Conservation (phyloP, 1,139 yeast species). For the Suhomyces wounanorum region DNA sequence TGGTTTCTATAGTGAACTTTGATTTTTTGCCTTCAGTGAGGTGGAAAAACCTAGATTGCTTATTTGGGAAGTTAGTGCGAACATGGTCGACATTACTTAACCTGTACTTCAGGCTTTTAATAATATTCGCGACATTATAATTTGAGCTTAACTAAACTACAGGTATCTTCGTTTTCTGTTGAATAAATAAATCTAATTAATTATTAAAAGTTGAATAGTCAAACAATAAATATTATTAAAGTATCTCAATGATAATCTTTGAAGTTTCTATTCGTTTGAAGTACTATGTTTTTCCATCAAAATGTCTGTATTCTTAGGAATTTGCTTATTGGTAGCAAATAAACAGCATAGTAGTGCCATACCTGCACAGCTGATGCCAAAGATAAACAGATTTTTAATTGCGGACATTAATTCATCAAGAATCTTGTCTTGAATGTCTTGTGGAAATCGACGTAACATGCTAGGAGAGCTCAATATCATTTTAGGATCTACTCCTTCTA, state of each 20-base stretch:
- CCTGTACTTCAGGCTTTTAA: not conserved
- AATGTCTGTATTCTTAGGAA: constrained; percentile 21
- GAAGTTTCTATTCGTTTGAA: not conserved
- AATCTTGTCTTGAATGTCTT: constrained; percentile 22
- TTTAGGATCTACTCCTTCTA: constrained; percentile 18
- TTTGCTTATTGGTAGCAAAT: constrained; percentile 21
- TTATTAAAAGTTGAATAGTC: not conserved
- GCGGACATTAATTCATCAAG: constrained; percentile 37
- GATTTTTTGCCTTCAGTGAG: constrained; percentile 20
- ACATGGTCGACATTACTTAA: not conserved
- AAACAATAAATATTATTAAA: not conserved
- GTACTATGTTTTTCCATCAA: not conserved
- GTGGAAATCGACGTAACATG: constrained; percentile 21
- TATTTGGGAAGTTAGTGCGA: constrained; percentile 14
- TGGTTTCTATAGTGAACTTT: not conserved
- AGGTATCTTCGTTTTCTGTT: too few relatives aligned
- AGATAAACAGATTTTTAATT: constrained; percentile 42
- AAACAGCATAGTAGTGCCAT: constrained; percentile 30
- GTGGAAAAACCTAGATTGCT: constrained; percentile 17
- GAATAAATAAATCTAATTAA: not conserved
- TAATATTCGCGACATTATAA: too few relatives aligned
- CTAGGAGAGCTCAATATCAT: constrained; percentile 11
- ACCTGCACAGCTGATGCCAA: constrained; percentile 36
- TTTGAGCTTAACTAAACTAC: too few relatives aligned
- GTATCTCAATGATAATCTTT: too few relatives aligned